Evolutionary conservation across 2,329 filamentous ascomycete species (phyloP), one percentile per base, ranked within the genome.

Genomic region (Epichloe baconii): DNA sequence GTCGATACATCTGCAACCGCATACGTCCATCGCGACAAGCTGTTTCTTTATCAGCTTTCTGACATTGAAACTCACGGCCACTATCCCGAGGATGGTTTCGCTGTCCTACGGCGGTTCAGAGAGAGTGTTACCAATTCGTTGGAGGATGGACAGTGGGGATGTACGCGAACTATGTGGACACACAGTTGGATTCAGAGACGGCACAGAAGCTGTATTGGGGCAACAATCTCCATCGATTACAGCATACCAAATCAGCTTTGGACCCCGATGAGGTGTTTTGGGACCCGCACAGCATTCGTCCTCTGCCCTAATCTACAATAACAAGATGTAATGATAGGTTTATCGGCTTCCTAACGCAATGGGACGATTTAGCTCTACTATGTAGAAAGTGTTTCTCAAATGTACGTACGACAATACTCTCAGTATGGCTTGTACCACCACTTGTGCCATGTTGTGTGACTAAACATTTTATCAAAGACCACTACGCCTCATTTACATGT

Each of bases 101-200:
- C 7, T 5, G 14, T 47, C 10, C 7, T 47, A 7, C 14, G 35
- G 31, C 6, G 31, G 21, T 47, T 47, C 71, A 54, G 62, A 53
- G 61, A 66, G 10, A 65, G 62, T 5, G 62, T 71, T 47, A 65
- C 62, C 34, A 58, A 62, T 47, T 10, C 26, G 12, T 63, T 69
- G 61, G 61, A 62, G 12, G 56, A 65, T 37, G 66, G 62, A 1
- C 56, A 63, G 7, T 75, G 73, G 61, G 71, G 17, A 72, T 71
- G 52, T 79, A 78, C 55, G 64, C 73, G 56, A 78, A 78, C 64
- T 79, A 78, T 49, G 69, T 74, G 4, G 76, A 79, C 57, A 68
- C 74, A 0, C 68, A 63, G 43, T 64, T 77, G 52, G 65, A 67
- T 58, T 65, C 68, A n/a, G 65, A 65, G 2, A 66, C 66, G n/a